Evolutionary conservation across 371 early-diverging fungal species (phyloP).

Genomic region (Coemansia sp.): DNA sequence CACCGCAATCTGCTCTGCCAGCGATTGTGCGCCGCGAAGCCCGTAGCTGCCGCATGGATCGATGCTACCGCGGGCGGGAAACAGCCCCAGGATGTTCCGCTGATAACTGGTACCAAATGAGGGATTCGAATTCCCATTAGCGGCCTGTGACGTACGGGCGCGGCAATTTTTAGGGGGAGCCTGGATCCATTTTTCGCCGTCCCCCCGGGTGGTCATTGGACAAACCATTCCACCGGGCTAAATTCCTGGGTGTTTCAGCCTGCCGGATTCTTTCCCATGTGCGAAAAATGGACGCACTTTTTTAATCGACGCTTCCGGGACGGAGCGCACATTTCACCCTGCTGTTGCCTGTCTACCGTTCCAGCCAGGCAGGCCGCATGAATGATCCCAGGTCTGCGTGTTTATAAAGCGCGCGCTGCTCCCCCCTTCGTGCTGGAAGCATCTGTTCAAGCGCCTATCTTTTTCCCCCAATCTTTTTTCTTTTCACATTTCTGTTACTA

Average conservation of each 20-base stretch:
- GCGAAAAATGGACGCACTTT: constrained; percentile 5
- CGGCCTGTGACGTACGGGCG: constrained; percentile 3
- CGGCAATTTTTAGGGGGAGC: constrained; percentile 6
- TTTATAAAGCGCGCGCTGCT: not conserved
- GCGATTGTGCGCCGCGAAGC: constrained; percentile 4
- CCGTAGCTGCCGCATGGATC: not conserved
- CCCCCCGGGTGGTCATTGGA: constrained; percentile 1
- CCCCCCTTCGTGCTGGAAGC: not conserved
- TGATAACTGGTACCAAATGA: constrained; percentile 11
- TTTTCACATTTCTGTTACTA: constrained; percentile 1
- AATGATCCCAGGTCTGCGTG: not conserved
- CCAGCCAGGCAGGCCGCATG: not conserved
- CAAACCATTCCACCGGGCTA: constrained; percentile 12
- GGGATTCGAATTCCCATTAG: not conserved
- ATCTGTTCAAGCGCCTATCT: not conserved
- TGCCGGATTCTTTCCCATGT: constrained; percentile 6
- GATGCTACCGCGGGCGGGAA: not conserved
- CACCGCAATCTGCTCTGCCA: constrained; percentile 12
- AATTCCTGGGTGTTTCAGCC: constrained; percentile 8
- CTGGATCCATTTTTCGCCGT: constrained; percentile 6
- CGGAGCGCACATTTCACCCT: constrained; percentile 6
- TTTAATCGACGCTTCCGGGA: not conserved
- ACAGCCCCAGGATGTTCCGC: not conserved
- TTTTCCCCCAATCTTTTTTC: not conserved
- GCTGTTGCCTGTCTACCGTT: not conserved